phyloP scores from a whole-genome alignment of 495 filamentous ascomycete genomes.

The Lineolata rhizophorae region DNA sequence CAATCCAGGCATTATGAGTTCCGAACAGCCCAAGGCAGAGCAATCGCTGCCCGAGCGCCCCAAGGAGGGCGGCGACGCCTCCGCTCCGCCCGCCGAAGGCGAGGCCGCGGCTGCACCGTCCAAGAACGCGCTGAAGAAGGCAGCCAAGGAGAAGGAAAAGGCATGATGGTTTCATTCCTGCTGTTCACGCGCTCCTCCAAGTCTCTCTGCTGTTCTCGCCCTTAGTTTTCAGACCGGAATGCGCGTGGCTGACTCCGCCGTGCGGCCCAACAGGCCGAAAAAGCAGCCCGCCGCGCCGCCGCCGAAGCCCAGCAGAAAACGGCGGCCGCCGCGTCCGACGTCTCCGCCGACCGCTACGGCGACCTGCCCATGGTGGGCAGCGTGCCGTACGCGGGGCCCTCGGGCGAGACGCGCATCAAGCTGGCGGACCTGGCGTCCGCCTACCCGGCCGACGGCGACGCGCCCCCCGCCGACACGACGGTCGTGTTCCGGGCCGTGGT shows the following conservation, averaged over 20 bases:
- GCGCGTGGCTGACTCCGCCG: neutral
- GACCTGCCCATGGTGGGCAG: constrained; percentile 19
- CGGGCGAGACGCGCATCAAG: constrained; percentile 8
- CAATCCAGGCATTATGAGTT: too few species aligned
- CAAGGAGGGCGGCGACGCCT: constrained; percentile 3
- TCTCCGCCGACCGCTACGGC: constrained; percentile 21
- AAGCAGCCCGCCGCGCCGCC: constrained; percentile 14
- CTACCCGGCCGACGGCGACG: constrained; percentile 8
- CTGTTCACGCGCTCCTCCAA: neutral
- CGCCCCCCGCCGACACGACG: too few species aligned
- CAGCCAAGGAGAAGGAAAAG: constrained; percentile 45
- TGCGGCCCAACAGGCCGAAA: constrained; percentile 10
- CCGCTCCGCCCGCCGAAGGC: too few species aligned
- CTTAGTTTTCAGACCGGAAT: neutral
- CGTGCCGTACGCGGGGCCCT: constrained; percentile 10
- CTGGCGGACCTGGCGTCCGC: constrained; percentile 11
- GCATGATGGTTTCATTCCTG: constrained; percentile 7
- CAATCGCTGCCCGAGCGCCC: constrained; percentile 9
- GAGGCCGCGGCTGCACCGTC: constrained; percentile 25
- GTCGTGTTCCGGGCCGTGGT: constrained; percentile 18
- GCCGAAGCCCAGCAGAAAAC: constrained; percentile 8
- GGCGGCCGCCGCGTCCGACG: constrained; percentile 16
- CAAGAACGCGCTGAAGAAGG: constrained; percentile 46
- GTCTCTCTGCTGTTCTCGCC: neutral
- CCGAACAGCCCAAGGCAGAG: too few species aligned